A percentile compares a stretch with the other conserved stretches of the same genome.
These are phyloP conservation scores for Brassica rapa DNA, from an alignment of 345 rosid genomes.

Conservation along the genomic window DNA sequence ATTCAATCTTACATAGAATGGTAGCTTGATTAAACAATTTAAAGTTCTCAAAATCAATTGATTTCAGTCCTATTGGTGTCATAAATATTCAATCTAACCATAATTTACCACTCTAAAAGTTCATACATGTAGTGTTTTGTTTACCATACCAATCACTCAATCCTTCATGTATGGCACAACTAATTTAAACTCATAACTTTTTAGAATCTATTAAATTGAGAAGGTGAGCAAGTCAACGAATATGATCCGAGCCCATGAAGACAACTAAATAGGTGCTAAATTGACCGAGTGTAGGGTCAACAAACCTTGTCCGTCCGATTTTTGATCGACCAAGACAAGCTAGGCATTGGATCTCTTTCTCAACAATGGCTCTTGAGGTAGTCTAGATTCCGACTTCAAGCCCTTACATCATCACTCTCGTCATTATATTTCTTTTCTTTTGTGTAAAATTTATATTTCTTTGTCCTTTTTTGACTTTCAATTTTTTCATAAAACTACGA, in stretches of 20 bases:
- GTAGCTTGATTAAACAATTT: neutral
- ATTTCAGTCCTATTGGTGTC: neutral
- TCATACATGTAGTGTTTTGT: neutral
- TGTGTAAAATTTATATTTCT: neutral
- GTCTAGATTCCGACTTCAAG: neutral
- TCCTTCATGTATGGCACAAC: neutral
- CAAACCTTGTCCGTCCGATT: constrained; percentile 26
- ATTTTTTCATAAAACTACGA: constrained; percentile 5
- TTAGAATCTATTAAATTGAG: neutral
- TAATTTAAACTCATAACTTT: neutral
- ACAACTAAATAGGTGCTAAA: neutral
- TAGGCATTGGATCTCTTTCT: constrained; percentile 19
- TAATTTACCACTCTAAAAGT: neutral
- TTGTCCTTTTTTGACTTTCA: constrained; percentile 18
- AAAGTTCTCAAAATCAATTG: neutral
- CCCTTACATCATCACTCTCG: constrained; percentile 35
- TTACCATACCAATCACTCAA: neutral
- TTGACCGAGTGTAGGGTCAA: constrained; percentile 23
- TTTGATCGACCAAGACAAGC: neutral
- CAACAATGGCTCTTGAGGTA: constrained; percentile 22
- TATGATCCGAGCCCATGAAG: neutral
- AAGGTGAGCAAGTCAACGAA: neutral
- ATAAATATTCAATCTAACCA: neutral
- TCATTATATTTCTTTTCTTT: constrained; percentile 22
- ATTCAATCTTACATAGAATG: constrained; percentile 1